Evolutionary conservation across 345 rosid species (phyloP), one percentile per base, ranked within the genome.

Genomic region (Eutrema japonicum): DNA sequence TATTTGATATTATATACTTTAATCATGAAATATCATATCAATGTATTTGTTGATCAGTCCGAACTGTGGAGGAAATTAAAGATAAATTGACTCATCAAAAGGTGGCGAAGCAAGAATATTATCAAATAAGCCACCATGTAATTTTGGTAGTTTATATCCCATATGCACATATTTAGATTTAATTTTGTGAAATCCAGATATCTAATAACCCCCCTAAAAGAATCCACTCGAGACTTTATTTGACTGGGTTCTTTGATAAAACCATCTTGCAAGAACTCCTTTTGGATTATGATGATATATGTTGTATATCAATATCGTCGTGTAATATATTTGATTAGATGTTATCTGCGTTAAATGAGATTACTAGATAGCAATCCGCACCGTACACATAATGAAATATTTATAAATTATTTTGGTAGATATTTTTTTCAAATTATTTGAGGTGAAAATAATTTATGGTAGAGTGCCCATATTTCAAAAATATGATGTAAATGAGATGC

Each of bases 21-120:
- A 37, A 49, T 56, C 36, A 58, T 66, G 36, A 49, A 58, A 66
- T 67, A 74, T 66, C 78, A 66, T 2, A 66, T 74, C 67, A 66
- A 18, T 33, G 9, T 22, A 41, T 68, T 47, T 37, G 43, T 10
- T 32, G 52, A 66, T 73, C 65, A 58, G 33, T 29, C 27, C 13
- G 42, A 66, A 57, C 6, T 59, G 68, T 49, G 73, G 60, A 74
- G 42, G 53, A 58, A 41, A 33, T 7, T 66, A 33, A 54, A 59
- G 32, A 58, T 66, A 26, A 74, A 66, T 49, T 66, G 72, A 74
- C 62, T 66, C 61, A 66, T 74, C 18, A 57, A 66, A 66, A 40
- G 33, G 66, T 12, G 52, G 16, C 10, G 10, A 74, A 49, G 6
- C 36, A 49, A 66, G 58, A 66, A 66, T 74, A 58, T 64, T 30